These are phyloP conservation scores for Claviceps fusiformis DNA, from an alignment of 2,329 filamentous ascomycete species.

Conservation along the genomic window DNA sequence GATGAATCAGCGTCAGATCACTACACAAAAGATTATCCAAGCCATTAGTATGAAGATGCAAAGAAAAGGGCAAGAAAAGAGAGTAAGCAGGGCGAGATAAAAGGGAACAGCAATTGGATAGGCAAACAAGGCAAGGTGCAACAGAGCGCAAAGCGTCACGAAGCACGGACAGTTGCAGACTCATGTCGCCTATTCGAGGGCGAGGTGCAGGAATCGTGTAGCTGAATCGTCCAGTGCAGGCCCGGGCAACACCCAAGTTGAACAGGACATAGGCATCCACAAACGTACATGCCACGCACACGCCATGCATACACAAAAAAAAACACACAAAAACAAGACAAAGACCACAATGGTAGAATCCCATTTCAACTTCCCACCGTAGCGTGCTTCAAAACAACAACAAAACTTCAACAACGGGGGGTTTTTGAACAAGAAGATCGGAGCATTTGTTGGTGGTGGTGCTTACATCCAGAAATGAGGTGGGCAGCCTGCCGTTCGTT, in stretches of 20 bases:
- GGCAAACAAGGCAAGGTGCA: slow-evolving; percentile 4
- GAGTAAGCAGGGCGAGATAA: background rate
- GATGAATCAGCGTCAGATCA: background rate
- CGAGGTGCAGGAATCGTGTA: slow-evolving; percentile 5
- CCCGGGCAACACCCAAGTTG: background rate
- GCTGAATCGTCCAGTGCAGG: background rate
- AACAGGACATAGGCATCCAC: background rate
- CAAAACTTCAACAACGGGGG: background rate
- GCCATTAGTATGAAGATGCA: background rate
- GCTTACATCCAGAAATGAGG: slow-evolving; percentile 1
- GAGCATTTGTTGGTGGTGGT: background rate
- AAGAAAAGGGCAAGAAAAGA: background rate
- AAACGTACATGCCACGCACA: too few relatives aligned
- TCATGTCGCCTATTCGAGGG: slow-evolving; percentile 9
- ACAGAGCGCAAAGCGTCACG: slow-evolving; percentile 10
- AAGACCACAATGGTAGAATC: background rate
- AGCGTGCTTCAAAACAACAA: background rate
- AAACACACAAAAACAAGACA: too few relatives aligned
- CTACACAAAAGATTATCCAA: background rate
- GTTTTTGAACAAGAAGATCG: background rate
- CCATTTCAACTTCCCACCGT: background rate
- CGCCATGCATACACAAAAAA: background rate
- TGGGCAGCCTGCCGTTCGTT: too few relatives aligned
- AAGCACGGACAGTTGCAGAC: slow-evolving; percentile 16
- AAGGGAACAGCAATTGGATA: background rate